Conservation (phyloP, 2,329 filamentous ascomycete genomes). For the Colletotrichum plurivorum region DNA sequence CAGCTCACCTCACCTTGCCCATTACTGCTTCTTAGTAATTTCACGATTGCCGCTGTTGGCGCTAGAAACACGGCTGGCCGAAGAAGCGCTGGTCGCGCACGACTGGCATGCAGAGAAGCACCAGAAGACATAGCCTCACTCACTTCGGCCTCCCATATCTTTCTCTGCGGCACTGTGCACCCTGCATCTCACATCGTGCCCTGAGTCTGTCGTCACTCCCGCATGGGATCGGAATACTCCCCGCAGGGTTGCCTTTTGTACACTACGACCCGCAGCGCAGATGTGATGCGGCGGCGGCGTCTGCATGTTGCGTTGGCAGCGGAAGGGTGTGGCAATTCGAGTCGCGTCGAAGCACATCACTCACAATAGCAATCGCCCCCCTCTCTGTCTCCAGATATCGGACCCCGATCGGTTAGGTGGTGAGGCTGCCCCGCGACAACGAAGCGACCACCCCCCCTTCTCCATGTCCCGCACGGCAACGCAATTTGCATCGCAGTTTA, state of each 20-base stretch:
- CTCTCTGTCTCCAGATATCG: constrained; percentile 30
- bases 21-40: too few relatives aligned
- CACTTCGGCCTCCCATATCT: too few relatives aligned
- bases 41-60: constrained; percentile 12
- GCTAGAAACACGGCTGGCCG: background rate
- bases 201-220: constrained; percentile 36
- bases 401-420: constrained; percentile 29
- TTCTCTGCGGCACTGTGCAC: background rate
- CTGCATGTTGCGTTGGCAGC: constrained; percentile 43
- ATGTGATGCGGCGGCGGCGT: constrained; percentile 29
- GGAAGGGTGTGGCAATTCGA: constrained; percentile 32
- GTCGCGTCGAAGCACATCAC: constrained; percentile 17
- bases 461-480: background rate
- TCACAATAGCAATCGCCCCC: constrained; percentile 21
- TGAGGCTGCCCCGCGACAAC: constrained; percentile 36
- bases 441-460: constrained; percentile 5
- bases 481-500: background rate
- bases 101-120: too few relatives aligned
- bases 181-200: background rate
- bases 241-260: constrained; percentile 32
- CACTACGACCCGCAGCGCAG: constrained; percentile 35
- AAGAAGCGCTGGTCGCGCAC: background rate
- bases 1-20: too few relatives aligned
- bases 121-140: too few relatives aligned
- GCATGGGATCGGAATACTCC: constrained; percentile 35